Conservation (phyloP, 2,329 filamentous ascomycete species). For the Chaetothyriales sp. region DNA sequence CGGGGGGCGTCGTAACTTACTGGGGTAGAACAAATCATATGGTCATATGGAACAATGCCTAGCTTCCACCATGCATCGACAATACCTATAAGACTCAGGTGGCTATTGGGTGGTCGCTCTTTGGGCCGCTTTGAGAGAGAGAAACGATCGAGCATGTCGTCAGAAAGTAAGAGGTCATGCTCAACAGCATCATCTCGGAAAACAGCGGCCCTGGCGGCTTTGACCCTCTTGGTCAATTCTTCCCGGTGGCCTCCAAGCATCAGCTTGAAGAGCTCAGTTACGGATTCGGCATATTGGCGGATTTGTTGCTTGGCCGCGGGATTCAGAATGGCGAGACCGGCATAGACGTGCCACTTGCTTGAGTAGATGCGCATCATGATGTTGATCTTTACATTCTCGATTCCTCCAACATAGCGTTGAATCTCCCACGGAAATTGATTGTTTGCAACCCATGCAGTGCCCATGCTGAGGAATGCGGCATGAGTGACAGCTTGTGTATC, state of each 20-base stretch:
- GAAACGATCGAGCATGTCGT: conserved; percentile 78
- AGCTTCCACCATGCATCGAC: conserved; percentile 97
- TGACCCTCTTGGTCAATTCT: conserved; percentile 61
- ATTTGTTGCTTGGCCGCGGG: conserved; percentile 87
- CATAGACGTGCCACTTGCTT: conserved; percentile 99
- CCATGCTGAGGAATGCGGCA: conserved; percentile 93
- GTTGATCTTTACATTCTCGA: conserved; percentile 99
- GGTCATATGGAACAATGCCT: conserved; percentile 89
- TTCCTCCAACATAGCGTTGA: conserved; percentile 86
- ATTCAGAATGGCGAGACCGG: conserved; percentile 90
- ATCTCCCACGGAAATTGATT: conserved; percentile 95
- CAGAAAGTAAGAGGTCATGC: conserved; percentile 56
- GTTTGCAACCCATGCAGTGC: conserved; percentile 91
- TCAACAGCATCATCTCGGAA: conserved; percentile 42
- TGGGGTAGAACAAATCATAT: conserved; percentile 98
- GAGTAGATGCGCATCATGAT: conserved; percentile 92
- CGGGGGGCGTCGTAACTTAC: conserved; percentile 31
- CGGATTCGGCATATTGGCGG: conserved; percentile 78
- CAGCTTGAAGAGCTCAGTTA: conserved; percentile 89
- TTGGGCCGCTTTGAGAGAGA: conserved; percentile 59
- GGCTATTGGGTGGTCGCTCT: conserved; percentile 71
- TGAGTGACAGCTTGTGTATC: conserved; percentile 98
- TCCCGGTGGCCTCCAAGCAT: conserved; percentile 77
- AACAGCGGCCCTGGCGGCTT: conserved; percentile 63
- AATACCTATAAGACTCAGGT: conserved; percentile 85